Evolutionary conservation across 1,284 basidiomycete genomes (phyloP).

Genomic region (Volvariella volvacea): DNA sequence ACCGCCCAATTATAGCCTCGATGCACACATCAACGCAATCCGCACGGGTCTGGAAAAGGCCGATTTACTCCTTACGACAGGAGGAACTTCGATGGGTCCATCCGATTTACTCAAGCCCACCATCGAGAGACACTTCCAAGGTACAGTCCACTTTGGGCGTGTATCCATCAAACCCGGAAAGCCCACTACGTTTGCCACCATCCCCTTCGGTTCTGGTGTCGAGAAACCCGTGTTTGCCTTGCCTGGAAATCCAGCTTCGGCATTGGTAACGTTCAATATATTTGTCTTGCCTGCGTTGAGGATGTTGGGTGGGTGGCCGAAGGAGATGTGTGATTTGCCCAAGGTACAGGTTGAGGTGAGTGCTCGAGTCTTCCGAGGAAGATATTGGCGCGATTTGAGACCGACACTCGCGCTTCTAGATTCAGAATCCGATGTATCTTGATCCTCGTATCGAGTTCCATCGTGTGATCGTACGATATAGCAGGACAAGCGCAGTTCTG

Average conservation of each 20-base stretch:
- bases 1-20: slow-evolving; percentile 35
- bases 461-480: slow-evolving; percentile 56
- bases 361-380: slow-evolving; percentile 5
- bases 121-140: slow-evolving; percentile 71
- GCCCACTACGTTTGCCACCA: slow-evolving; percentile 82
- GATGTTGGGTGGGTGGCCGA: slow-evolving; percentile 62
- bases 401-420: slow-evolving; percentile 23
- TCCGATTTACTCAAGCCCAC: slow-evolving; percentile 83
- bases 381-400: neutral
- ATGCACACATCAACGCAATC: slow-evolving; percentile 55
- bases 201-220: slow-evolving; percentile 35
- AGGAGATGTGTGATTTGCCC: slow-evolving; percentile 51
- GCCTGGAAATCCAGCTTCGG: slow-evolving; percentile 85
- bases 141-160: slow-evolving; percentile 76
- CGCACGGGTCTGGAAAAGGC: slow-evolving; percentile 50
- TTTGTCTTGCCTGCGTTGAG: slow-evolving; percentile 81
- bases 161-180: slow-evolving; percentile 70
- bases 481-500: slow-evolving; percentile 33
- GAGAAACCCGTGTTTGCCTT: slow-evolving; percentile 72
- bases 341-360: slow-evolving; percentile 60
- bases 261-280: slow-evolving; percentile 82
- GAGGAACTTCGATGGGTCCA: slow-evolving; percentile 88
- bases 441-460: slow-evolving; percentile 81
- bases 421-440: slow-evolving; percentile 55
- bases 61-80: slow-evolving; percentile 78